Conservation (phyloP, 1,284 basidiomycete genomes). For the Rhodotorula sp. region DNA sequence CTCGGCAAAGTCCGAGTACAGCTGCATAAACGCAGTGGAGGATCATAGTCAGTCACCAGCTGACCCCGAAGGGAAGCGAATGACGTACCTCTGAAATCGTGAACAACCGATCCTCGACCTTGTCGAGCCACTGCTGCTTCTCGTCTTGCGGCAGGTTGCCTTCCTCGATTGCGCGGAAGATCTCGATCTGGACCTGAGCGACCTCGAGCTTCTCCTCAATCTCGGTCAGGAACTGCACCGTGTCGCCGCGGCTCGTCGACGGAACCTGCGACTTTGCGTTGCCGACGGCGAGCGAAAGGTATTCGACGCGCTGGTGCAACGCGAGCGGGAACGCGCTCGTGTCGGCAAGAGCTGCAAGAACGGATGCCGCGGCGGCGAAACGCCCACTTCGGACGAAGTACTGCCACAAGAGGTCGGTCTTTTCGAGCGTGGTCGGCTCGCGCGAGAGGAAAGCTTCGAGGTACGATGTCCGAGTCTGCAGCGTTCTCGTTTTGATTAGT, state of each 20-base stretch:
- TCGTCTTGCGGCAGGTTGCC: conserved; percentile 50
- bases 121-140: conserved; percentile 63
- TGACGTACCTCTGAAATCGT: conserved; percentile 52
- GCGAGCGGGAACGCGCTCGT: conserved; percentile 62
- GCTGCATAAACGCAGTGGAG: conserved; percentile 40
- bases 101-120: conserved; percentile 56
- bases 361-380: conserved; percentile 79
- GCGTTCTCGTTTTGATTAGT: background rate
- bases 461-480: conserved; percentile 75
- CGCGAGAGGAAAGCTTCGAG: conserved; percentile 83
- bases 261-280: conserved; percentile 89
- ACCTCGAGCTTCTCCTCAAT: conserved; percentile 97
- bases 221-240: conserved; percentile 85
- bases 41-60: background rate
- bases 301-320: conserved; percentile 75
- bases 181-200: conserved; percentile 90
- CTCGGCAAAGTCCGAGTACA: conserved; percentile 85
- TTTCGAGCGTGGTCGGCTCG: conserved; percentile 74
- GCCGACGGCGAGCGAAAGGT: conserved; percentile 86
- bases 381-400: conserved; percentile 91
- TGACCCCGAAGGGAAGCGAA: background rate
- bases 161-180: conserved; percentile 54
- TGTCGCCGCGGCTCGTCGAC: conserved; percentile 65
- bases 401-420: conserved; percentile 92
- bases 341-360: conserved; percentile 81